Evolutionary conservation across 306 rosid species (phyloP), one percentile per base, ranked within the genome.

Genomic region (Prunus mongolica): DNA sequence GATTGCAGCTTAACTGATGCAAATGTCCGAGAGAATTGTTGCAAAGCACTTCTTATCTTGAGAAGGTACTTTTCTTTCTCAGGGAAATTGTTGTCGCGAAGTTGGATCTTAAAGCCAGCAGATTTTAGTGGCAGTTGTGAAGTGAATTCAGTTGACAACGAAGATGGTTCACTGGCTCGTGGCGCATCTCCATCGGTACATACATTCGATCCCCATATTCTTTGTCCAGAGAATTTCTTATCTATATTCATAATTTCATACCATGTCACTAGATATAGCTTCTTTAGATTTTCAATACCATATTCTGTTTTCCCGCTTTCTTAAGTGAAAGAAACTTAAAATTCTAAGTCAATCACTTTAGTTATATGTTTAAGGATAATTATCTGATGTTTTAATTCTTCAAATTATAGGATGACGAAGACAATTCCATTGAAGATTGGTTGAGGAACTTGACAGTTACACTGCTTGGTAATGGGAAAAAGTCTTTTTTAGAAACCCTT

Each of bases 31-130:
- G 75, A 78, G 22, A 89, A 82, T 72, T 91, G 93, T 73, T 89
- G 91, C 85, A 78, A 69, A 84, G 91, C 93, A 12, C 88, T 93
- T 80, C 47, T 76, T 63, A 75, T 89, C 73, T 78, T 93, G 88
- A 84, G 91, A 67, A 88, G 89, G 2, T 90, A 81, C 69, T 89
- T 89, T 80, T 86, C 91, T 76, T 73, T 77, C 38, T 71, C 79
- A 60, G 89, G 87, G 51, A 88, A 81, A 76, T 81, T 76, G 77
- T 62, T 75, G 65, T 78, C 89, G 69, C 79, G 51, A 71, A 84
- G 62, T 74, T 75, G 82, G 81, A 78, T 74, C 79, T 77, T 82
- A 72, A 76, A 83, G 69, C 84, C 79, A 69, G 82, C 71, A 41
- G 81, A 82, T 57, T 85, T 67, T 76, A 46, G 51, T 58, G 82